Evolutionary conservation across 2,329 filamentous ascomycete genomes (phyloP), one percentile per base, ranked within the genome.

Genomic region (Trichothecium sympodiale): DNA sequence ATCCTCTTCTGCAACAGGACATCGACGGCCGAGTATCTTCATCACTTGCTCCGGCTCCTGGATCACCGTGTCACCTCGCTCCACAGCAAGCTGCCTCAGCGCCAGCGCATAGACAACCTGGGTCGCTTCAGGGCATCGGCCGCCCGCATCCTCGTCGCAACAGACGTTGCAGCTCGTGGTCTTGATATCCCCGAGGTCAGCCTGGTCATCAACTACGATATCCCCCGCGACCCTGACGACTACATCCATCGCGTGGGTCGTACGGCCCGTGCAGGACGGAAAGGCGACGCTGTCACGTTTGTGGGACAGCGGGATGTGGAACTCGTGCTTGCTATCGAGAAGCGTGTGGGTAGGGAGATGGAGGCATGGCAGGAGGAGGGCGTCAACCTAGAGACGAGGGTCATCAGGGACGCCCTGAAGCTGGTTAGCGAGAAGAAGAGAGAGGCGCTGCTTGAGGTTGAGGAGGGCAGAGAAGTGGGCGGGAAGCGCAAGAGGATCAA

Each of bases 1-100:
- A 95, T 98, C 51, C 79, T 98, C 42, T 98, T 98, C 65, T 88
- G 83, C 67, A 98, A 98, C 62, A 77, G 86, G 33, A 94, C 87
- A 2, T 71, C 77, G 36, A 95, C 89, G 1, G 89, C 91, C 8
- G 84, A 89, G 46, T 77, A 91, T 40, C 71, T 98, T 4, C 87
- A 95, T 52, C 85, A 94, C 53, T 72, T 93, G 38, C 72, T 98
- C 10, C 81, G 87, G 23, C 69, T 88, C 7, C 77, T 98, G 13
- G 78, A 80, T 27, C 91, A 98, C 65, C 78, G 87, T 36, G 87
- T 95, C 27, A 95, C 91, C 1, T 81, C 88, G 2, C 69, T 98
- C 23, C 89, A 98, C 63, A 94, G 86, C 8, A 77, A 77, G 34
- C 77, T 98, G 1, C 80, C 81, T 1, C 91, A 98, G 54, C 73